Conservation (phyloP, 371 early-diverging fungal species). For the Capillidium heterosporum region DNA sequence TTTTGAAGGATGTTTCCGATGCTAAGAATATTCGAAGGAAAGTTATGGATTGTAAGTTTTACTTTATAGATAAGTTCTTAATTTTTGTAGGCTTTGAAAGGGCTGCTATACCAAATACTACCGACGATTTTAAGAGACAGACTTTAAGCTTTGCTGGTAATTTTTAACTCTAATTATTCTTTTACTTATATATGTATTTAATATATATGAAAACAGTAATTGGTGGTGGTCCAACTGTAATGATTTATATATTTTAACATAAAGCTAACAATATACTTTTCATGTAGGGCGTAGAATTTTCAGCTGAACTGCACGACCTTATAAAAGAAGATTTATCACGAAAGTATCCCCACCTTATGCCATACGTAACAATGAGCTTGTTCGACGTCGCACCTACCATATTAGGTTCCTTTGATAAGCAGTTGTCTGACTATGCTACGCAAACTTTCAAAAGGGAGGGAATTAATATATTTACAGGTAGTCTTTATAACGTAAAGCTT, state of each 20-base stretch:
- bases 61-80: conserved; percentile 4
- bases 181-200: neutral
- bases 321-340: conserved; percentile 48
- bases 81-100: conserved; percentile 43
- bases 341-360: conserved; percentile 35
- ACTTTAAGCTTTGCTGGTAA: conserved; percentile 56
- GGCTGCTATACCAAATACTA: conserved; percentile 41
- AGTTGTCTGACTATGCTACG: conserved; percentile 42
- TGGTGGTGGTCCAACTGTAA: conserved; percentile 58
- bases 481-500: neutral
- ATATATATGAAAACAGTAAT: conserved; percentile 23
- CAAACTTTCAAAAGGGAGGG: conserved; percentile 39
- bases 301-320: conserved; percentile 60
- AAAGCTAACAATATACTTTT: neutral
- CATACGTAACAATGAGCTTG: conserved; percentile 39
- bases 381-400: conserved; percentile 54
- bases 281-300: conserved; percentile 39
- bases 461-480: conserved; percentile 40
- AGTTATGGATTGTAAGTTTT: conserved; percentile 39
- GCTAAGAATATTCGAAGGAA: conserved; percentile 49
- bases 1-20: conserved; percentile 54
- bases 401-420: conserved; percentile 46
- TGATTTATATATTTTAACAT: neutral
- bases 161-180: too few relatives aligned
- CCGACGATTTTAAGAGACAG: conserved; percentile 36